Evolutionary conservation across 1,284 basidiomycete species (phyloP), one percentile per base, ranked within the genome.

Genomic region (Microbotryomycetes sp.): DNA sequence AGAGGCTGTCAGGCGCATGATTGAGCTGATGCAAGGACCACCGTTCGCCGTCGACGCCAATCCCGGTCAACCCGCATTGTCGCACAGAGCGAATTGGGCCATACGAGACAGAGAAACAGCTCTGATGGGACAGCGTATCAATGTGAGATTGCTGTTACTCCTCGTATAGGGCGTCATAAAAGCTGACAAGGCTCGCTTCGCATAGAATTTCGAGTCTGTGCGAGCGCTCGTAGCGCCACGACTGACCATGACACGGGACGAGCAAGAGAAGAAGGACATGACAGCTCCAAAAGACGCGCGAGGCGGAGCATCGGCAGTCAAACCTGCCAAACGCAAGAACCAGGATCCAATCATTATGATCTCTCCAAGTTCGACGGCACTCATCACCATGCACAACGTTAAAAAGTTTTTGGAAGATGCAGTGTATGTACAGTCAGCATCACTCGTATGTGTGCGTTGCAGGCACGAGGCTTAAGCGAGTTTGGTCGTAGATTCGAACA

Each of bases 321-420:
- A 26, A 16, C 49, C 35, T n/a, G 9, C 35, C 35, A 65, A 65
- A 54, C 61, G 62, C 58, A 68, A 68, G 57, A 53, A 64, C 26
- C 35, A 59, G 3, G 68, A 87, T 75, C 93, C 93, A 0, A 97
- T 98, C 73, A 93, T 97, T 74, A 86, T 97, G 76, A 91, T 98
- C 45, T 94, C 92, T 0, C 96, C 91, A 0, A 92, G 90, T 1
- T 92, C 92, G 0, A 97, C 93, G 0, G 86, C 92, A 7, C 83
- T 98, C 57, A 85, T 98, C 72, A 97, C 91, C 4, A 96, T 98
- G 91, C 87, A 93, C 82, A 98, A 98, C 75, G 91, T 97, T 62
- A 90, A 90, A 74, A 83, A 83, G 50, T 94, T 97, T 75, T 77
- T 98, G 18, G 90, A 97, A 77, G 89, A 97, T 71, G 84, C 91